These are phyloP conservation scores for Chaetomium globosum DNA, from an alignment of 2,329 filamentous ascomycete genomes.

Conservation along the genomic window DNA sequence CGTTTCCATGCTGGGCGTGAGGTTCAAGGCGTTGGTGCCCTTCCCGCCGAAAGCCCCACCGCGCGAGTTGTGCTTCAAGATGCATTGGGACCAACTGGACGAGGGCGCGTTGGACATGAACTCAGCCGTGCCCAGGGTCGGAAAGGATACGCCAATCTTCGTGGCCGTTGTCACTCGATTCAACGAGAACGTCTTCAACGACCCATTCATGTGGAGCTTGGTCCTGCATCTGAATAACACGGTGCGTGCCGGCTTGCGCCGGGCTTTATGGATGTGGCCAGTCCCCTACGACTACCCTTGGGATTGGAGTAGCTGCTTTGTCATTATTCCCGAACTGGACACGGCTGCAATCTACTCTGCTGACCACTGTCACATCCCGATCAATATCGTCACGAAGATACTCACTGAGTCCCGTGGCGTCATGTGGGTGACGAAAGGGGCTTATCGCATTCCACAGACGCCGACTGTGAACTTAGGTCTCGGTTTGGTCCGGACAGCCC, in stretches of 20 bases:
- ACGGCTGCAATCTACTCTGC: constrained; percentile 32
- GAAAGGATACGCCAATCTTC: not conserved
- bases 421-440: constrained; percentile 43
- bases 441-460: constrained; percentile 27
- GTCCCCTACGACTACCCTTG: constrained; percentile 27
- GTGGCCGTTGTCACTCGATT: no score
- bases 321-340: constrained; percentile 37
- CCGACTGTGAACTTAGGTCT: constrained; percentile 37
- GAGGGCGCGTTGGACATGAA: not conserved
- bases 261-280: no score
- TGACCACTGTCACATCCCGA: constrained; percentile 12
- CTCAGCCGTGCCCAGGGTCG: constrained; percentile 11
- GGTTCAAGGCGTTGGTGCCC: constrained; percentile 31
- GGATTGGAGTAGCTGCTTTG: constrained; percentile 28
- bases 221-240: no score
- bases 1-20: constrained; percentile 35
- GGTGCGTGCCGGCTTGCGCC: no score
- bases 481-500: constrained; percentile 38
- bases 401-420: constrained; percentile 38
- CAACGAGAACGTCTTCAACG: no score
- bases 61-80: constrained; percentile 37
- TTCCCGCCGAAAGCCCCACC: constrained; percentile 19
- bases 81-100: constrained; percentile 34
- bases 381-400: constrained; percentile 35
- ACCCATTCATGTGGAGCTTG: no score